These are phyloP conservation scores for Neohortaea acidophila DNA, from an alignment of 495 filamentous ascomycete genomes.

Conservation along the genomic window DNA sequence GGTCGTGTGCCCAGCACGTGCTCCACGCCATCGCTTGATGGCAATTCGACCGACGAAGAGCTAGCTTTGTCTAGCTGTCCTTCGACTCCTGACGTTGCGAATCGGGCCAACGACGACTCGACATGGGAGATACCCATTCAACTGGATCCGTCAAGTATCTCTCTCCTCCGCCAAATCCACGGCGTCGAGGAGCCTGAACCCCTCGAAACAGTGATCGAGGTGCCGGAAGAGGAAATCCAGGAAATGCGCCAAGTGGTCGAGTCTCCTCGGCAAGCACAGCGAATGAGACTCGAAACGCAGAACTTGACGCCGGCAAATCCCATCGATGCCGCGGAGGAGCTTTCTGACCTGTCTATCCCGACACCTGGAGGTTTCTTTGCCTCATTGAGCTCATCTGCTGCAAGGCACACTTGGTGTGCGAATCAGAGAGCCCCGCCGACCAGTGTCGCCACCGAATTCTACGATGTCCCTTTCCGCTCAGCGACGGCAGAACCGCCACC, in stretches of 20 bases:
- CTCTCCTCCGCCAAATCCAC: conserved; percentile 61
- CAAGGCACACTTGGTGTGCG: conserved; percentile 61
- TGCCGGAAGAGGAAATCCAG: conserved; percentile 24
- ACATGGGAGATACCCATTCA: conserved; percentile 48
- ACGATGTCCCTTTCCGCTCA: conserved; percentile 17
- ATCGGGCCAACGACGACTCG: conserved; percentile 35
- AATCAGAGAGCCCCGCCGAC: conserved; percentile 28
- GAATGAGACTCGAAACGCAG: conserved; percentile 14
- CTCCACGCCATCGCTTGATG: conserved; percentile 75
- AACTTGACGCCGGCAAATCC: conserved; percentile 13
- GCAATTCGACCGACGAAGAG: conserved; percentile 73
- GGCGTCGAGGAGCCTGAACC: conserved; percentile 37
- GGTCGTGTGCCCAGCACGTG: conserved; percentile 50
- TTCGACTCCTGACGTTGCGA: conserved; percentile 58
- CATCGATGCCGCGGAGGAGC: conserved; percentile 37
- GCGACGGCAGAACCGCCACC: conserved; percentile 36
- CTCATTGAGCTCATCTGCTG: conserved; percentile 47
- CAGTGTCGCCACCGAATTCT: conserved; percentile 20
- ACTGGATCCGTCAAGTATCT: conserved; percentile 62
- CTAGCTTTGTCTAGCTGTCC: conserved; percentile 64
- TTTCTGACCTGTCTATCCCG: conserved; percentile 52
- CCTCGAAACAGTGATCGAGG: conserved; percentile 32
- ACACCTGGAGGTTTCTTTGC: conserved; percentile 87
- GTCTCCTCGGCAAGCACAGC: conserved; percentile 19
- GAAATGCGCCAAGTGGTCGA: conserved; percentile 25